phyloP scores from a whole-genome alignment of 345 rosid genomes.

The Salix viminalis region DNA sequence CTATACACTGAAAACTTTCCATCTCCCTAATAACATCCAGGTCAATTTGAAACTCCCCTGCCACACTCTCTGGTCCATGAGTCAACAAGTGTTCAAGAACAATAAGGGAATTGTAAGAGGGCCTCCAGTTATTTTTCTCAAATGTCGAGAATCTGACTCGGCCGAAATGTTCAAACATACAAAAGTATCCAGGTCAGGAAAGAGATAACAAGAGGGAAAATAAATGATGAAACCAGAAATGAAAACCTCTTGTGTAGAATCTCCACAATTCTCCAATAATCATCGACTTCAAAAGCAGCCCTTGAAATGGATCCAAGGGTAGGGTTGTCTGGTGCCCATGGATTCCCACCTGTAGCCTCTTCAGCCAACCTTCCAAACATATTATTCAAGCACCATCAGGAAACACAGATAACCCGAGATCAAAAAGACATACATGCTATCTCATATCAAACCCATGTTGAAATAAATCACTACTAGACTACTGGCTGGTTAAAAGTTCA shows the following conservation, averaged over 20 bases:
- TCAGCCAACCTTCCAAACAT: constrained; percentile 60
- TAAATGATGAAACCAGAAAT: not conserved
- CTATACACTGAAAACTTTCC: constrained; percentile 54
- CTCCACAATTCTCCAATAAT: constrained; percentile 71
- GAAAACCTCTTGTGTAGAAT: constrained; percentile 71
- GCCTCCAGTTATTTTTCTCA: constrained; percentile 77
- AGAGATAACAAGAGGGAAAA: not conserved
- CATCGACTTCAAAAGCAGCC: constrained; percentile 91
- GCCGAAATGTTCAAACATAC: not conserved
- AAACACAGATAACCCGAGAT: constrained; percentile 23
- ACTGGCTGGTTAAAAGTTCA: not conserved
- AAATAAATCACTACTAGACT: not conserved
- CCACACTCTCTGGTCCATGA: constrained; percentile 91
- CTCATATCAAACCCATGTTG: not conserved
- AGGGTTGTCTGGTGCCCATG: constrained; percentile 58
- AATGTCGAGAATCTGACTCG: constrained; percentile 54
- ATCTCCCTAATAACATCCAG: constrained; percentile 45
- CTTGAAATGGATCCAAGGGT: constrained; percentile 68
- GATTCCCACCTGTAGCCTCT: constrained; percentile 67
- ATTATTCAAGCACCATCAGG: not conserved
- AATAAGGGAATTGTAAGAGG: constrained; percentile 61
- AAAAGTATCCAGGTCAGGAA: not conserved
- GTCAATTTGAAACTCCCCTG: constrained; percentile 68
- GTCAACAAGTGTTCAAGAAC: constrained; percentile 78
- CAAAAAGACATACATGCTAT: constrained; percentile 8